These are phyloP conservation scores for Nephromyces sp. DNA, from an alignment of 169 alveolate genomes.

Conservation along the genomic window DNA sequence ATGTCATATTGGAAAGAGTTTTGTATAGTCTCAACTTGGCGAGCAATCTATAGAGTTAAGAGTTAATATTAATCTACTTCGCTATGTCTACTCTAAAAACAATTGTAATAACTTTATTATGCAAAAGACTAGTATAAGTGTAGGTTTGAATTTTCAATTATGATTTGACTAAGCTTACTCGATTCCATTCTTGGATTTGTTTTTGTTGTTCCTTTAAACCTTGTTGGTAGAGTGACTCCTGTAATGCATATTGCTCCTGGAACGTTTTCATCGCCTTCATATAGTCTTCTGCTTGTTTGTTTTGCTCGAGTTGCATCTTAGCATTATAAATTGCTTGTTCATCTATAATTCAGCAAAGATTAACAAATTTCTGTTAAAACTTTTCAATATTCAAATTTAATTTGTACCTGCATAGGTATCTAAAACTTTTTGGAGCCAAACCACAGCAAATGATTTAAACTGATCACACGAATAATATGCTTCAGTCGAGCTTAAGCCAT, in stretches of 20 bases:
- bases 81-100: too few relatives aligned
- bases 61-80: too few relatives aligned
- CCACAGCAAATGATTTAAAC: slow-evolving; percentile 55
- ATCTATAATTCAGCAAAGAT: slow-evolving; percentile 8
- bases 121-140: too few relatives aligned
- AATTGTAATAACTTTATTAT: too few relatives aligned
- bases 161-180: too few relatives aligned
- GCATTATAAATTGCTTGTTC: slow-evolving; percentile 34
- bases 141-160: too few relatives aligned
- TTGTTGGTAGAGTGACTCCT: slow-evolving; percentile 34
- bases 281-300: slow-evolving; percentile 29
- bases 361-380: not conserved
- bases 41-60: too few relatives aligned
- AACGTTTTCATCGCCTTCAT: slow-evolving; percentile 31
- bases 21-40: too few relatives aligned
- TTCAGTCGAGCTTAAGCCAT: slow-evolving; percentile 42
- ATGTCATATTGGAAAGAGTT: too few relatives aligned
- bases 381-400: not conserved
- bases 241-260: slow-evolving; percentile 27
- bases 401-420: slow-evolving; percentile 49
- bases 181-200: slow-evolving; percentile 36
- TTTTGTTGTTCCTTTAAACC: slow-evolving; percentile 35
- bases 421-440: slow-evolving; percentile 60
- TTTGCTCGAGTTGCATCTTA: slow-evolving; percentile 29
- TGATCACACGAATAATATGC: slow-evolving; percentile 53